Evolutionary conservation across 1,139 yeast species (phyloP), one percentile per base, ranked within the genome.

Genomic region (Geotrichum phurueaensis): DNA sequence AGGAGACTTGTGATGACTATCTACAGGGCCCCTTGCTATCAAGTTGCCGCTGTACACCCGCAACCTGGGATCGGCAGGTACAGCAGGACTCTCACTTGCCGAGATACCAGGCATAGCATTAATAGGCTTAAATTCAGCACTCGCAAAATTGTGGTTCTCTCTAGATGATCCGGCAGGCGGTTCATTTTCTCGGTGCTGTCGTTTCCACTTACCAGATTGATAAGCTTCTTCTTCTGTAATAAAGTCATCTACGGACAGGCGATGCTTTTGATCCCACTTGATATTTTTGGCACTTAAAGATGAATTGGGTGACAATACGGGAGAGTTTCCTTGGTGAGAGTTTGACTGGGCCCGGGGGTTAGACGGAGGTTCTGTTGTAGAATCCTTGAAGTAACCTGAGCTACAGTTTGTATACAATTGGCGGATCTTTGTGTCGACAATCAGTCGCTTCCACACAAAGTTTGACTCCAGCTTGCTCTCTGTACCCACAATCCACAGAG

Each of bases 401-500:
- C 12, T 5, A 6, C 43, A 36, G 13, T 3, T 5, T 2, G 48
- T 39, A 36, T 39, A 43, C 9, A 51, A 31, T 22, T 43, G 39
- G 5, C 59, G 54, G 6, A 10, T 3, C 25, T 45, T 36, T 27
- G 45, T 27, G 27, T 56, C 33, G 1, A 72, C 70, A 25, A 89
- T 79, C 57, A 90, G 76, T 63, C 82, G 78, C 29, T 73, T 76
- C 97, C 97, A 91, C 0, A 88, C 82, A 27, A 76, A 77, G 69
- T 89, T 86, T 60, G 82, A 75, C 23, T 71, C 68, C 65, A 91
- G 79, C 1, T 63, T 63, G 22, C 53, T 50, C 33, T 63, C 49
- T 22, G 89, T 86, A 25, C 99, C 99, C 36, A 95, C 75, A 62
- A 95, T 85, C 97, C 98, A 94, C 65, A 94, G 76, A 0, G 98